Evolutionary conservation across 225 moss, liverwort and hornwort genomes (phyloP).

Genomic region (Physcomitrellopsis africana): DNA sequence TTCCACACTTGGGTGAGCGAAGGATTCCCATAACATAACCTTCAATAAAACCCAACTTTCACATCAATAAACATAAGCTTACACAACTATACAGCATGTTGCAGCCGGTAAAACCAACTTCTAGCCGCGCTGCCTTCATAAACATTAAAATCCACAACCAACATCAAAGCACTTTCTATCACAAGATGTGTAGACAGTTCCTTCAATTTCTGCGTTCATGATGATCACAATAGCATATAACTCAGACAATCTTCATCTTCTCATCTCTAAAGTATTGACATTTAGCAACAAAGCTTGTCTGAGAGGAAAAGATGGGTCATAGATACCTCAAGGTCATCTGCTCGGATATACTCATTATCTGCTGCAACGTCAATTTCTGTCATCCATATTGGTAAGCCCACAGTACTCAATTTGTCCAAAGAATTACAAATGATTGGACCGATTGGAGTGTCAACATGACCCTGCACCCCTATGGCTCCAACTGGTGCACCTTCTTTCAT

Average conservation of each 20-base stretch:
- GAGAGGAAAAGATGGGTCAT: neutral
- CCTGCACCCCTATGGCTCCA: slow-evolving; percentile 84
- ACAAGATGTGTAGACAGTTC: slow-evolving; percentile 5
- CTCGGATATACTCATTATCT: slow-evolving; percentile 70
- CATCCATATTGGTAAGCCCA: slow-evolving; percentile 81
- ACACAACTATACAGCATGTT: neutral
- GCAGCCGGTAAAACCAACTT: neutral
- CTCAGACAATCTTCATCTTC: neutral
- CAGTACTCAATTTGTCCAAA: slow-evolving; percentile 52
- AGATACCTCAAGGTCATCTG: slow-evolving; percentile 85
- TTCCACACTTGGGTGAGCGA: slow-evolving; percentile 74
- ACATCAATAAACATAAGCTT: neutral
- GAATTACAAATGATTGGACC: slow-evolving; percentile 70
- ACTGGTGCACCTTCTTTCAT: slow-evolving; percentile 66
- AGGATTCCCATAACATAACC: slow-evolving; percentile 62
- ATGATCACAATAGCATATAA: neutral
- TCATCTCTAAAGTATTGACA: neutral
- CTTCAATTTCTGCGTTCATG: neutral
- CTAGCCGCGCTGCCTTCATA: too few relatives aligned
- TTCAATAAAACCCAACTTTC: slow-evolving; percentile 23
- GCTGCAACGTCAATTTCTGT: slow-evolving; percentile 90
- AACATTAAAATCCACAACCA: neutral
- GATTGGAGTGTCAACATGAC: slow-evolving; percentile 70
- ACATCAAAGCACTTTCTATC: neutral
- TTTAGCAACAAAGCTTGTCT: neutral